Evolutionary conservation across 805 yeast genomes (phyloP).

Genomic region (Saccharomycopsis lassenensis): DNA sequence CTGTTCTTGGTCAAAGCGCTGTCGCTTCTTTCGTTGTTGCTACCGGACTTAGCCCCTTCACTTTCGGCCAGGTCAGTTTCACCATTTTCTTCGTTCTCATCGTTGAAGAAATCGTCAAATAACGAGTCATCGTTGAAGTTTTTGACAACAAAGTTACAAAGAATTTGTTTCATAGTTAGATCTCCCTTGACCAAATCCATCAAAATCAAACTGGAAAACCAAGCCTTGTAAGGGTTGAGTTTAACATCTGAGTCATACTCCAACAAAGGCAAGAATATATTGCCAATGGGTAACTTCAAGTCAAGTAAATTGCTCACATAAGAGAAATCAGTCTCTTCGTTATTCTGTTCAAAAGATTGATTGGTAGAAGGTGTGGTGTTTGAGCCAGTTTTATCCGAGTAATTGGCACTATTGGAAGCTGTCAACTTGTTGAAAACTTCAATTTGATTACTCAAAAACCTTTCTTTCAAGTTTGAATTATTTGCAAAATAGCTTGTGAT

Average conservation of each 20-base stretch:
- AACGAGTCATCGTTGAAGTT: constrained; percentile 6
- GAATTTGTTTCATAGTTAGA: constrained; percentile 2
- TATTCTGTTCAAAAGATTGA: neutral
- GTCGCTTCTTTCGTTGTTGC: neutral
- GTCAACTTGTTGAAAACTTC: constrained; percentile 27
- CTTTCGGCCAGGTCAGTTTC: too few species aligned
- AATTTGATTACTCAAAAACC: constrained; percentile 61
- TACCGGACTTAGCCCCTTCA: too few species aligned
- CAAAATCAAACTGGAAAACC: constrained; percentile 70
- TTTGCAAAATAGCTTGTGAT: constrained; percentile 58
- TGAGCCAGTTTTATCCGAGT: neutral
- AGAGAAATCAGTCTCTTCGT: neutral
- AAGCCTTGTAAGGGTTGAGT: constrained; percentile 75
- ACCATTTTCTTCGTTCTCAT: constrained; percentile 5
- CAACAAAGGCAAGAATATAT: constrained; percentile 58
- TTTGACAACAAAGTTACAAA: neutral
- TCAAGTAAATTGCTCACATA: constrained; percentile 1
- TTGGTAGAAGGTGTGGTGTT: constrained; percentile 4
- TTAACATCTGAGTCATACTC: constrained; percentile 65
- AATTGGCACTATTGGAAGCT: constrained; percentile 19
- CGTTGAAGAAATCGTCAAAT: constrained; percentile 10
- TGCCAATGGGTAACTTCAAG: constrained; percentile 32
- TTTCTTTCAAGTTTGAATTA: constrained; percentile 48
- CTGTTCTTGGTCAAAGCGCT: neutral
- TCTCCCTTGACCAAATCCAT: constrained; percentile 39